Evolutionary conservation across 805 yeast genomes (phyloP).

Genomic region (Ogataea paradorogensis): DNA sequence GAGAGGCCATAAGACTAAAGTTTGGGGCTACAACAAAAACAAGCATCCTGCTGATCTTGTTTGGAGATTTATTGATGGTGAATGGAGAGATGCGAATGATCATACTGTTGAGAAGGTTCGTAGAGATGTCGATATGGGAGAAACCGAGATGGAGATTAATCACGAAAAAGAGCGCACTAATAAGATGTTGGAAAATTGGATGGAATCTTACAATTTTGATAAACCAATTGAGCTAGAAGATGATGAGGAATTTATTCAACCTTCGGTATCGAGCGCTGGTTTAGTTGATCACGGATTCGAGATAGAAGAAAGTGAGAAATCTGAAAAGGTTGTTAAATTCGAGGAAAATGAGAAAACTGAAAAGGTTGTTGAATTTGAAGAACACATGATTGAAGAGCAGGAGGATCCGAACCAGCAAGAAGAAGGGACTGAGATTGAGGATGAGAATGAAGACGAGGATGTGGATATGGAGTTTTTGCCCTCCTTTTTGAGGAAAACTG

Average conservation of each 20-base stretch:
- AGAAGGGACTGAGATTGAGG: slow-evolving; percentile 9
- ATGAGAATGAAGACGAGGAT: slow-evolving; percentile 16
- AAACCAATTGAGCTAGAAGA: slow-evolving; percentile 42
- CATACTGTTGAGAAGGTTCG: slow-evolving; percentile 67
- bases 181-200: slow-evolving; percentile 45
- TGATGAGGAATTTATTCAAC: slow-evolving; percentile 45
- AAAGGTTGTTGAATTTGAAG: slow-evolving; percentile 23
- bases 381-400: not conserved
- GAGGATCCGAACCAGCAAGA: not conserved
- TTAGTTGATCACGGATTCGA: slow-evolving; percentile 28
- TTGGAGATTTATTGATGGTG: slow-evolving; percentile 56
- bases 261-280: slow-evolving; percentile 25
- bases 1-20: slow-evolving; percentile 66
- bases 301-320: slow-evolving; percentile 25
- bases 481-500: slow-evolving; percentile 33
- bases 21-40: slow-evolving; percentile 88
- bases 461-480: slow-evolving; percentile 52
- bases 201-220: slow-evolving; percentile 51
- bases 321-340: slow-evolving; percentile 7
- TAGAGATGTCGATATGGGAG: slow-evolving; percentile 6
- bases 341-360: slow-evolving; percentile 12
- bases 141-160: slow-evolving; percentile 32
- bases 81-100: slow-evolving; percentile 78
- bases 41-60: slow-evolving; percentile 61
- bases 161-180: slow-evolving; percentile 40